Evolutionary conservation across 306 rosid species (phyloP), one percentile per base, ranked within the genome.

Genomic region (Begonia masoniana): DNA sequence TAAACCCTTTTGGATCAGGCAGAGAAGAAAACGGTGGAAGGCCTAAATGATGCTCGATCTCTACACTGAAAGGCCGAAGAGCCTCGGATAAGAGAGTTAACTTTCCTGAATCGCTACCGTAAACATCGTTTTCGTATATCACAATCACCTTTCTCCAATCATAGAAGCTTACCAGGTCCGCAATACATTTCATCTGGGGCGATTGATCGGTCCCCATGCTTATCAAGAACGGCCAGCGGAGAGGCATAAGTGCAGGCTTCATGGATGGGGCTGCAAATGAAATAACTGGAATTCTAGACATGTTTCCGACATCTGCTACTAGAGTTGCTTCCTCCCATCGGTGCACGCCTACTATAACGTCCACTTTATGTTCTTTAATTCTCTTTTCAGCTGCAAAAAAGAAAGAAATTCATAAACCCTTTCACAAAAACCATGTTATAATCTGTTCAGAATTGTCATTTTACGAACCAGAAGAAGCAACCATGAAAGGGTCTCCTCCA

Each of bases 181-280:
- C 75, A 46, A 77, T 69, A 71, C 83, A 81, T 55, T 77, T 61
- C 62, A 65, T 66, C 15, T 77, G 71, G 55, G 62, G 59, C 50
- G 57, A 45, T 3, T 15, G 54, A 31, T 71, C 11, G n/a, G 70
- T 65, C 3, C 77, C 63, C 70, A 81, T 63, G 63, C 65, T 71
- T 57, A 81, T 71, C 65, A 81, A 58, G 53, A 71, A 81, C 54
- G 88, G 88, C 78, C 81, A 81, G n/a, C 64, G 77, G 41, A 45
- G 54, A 41, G 54, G 68, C 66, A 58, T 42, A 36, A 49, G 50
- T 54, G 74, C 75, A 11, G 83, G 41, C 43, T 16, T 55, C 10
- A 67, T 45, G 14, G 77, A 23, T 0, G 78, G 78, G 46, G 78
- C 41, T 41, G 83, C 67, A 61, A 81, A 74, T 61, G 83, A 74